A percentile compares a stretch with the other conserved stretches of the same genome.
These are phyloP conservation scores for Solanum clarkiae DNA, from an alignment of 257 asterid genomes.

Conservation along the genomic window DNA sequence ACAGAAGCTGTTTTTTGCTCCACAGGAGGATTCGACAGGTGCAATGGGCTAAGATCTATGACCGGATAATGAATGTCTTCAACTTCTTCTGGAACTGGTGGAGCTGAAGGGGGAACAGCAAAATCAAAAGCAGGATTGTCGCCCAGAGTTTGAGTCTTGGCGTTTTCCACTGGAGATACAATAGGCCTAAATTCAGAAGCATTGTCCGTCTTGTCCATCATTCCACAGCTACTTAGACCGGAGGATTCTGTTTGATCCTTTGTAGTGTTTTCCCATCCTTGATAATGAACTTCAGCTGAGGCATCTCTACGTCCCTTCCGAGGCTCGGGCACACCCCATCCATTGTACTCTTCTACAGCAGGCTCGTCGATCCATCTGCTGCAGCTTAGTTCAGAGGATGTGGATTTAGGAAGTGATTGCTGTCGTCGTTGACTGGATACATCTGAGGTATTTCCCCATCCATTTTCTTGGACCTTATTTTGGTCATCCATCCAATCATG, in stretches of 20 bases:
- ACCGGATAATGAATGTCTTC: not conserved
- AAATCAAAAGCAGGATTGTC: not conserved
- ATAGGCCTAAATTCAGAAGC: not conserved
- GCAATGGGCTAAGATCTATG: not conserved
- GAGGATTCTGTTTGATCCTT: not conserved
- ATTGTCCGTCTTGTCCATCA: not conserved
- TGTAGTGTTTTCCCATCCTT: not conserved
- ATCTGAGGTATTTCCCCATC: not conserved
- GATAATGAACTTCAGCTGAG: not conserved
- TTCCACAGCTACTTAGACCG: not conserved
- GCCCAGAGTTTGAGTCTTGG: not conserved
- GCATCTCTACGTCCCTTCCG: not conserved
- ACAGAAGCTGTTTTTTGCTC: not conserved
- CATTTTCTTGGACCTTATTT: not conserved
- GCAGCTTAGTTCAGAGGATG: not conserved
- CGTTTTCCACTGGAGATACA: not conserved
- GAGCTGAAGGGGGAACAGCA: constrained; percentile 1
- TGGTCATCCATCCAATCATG: not conserved
- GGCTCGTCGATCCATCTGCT: not conserved
- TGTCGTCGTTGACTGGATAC: not conserved
- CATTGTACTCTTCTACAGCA: not conserved
- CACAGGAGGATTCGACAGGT: not conserved
- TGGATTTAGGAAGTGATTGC: not conserved
- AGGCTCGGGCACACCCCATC: not conserved
- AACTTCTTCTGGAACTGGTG: not conserved